Evolutionary conservation across 345 rosid genomes (phyloP).

Genomic region (Brassica carinata): DNA sequence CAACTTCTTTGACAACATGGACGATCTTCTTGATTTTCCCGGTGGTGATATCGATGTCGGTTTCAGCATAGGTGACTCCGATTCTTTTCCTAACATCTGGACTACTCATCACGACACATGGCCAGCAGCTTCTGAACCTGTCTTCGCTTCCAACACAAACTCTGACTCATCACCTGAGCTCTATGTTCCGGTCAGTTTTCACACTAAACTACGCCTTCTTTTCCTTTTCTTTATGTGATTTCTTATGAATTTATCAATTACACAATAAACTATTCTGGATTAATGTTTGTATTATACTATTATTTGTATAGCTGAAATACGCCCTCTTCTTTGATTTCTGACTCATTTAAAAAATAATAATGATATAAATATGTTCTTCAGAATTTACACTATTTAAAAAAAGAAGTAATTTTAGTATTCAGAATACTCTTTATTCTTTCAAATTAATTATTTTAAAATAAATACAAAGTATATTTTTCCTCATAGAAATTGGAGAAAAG

Average conservation of each 20-base stretch:
- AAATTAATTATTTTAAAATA: too few species aligned
- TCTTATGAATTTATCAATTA: neutral
- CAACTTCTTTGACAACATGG: slow-evolving; percentile 92
- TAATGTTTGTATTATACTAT: too few species aligned
- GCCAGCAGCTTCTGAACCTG: slow-evolving; percentile 48
- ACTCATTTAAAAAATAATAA: too few species aligned
- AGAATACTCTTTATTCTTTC: neutral
- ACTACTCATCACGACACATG: slow-evolving; percentile 63
- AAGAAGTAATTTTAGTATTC: too few species aligned
- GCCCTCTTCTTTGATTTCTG: too few species aligned
- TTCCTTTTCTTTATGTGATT: neutral
- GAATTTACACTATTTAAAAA: too few species aligned
- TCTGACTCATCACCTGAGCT: slow-evolving; percentile 77
- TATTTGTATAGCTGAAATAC: too few species aligned
- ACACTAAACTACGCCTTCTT: neutral
- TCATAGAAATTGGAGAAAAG: neutral
- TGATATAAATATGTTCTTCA: too few species aligned
- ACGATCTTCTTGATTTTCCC: slow-evolving; percentile 85
- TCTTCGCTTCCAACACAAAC: slow-evolving; percentile 55
- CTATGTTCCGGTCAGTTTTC: slow-evolving; percentile 78
- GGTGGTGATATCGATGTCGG: slow-evolving; percentile 64
- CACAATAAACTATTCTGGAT: neutral
- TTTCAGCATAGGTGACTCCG: slow-evolving; percentile 26
- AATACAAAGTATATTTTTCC: neutral
- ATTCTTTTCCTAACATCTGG: slow-evolving; percentile 70